A percentile compares a stretch with the other conserved stretches of the same genome.
Evolutionary conservation across 306 rosid species (phyloP).

Genomic region (Geum urbanum): DNA sequence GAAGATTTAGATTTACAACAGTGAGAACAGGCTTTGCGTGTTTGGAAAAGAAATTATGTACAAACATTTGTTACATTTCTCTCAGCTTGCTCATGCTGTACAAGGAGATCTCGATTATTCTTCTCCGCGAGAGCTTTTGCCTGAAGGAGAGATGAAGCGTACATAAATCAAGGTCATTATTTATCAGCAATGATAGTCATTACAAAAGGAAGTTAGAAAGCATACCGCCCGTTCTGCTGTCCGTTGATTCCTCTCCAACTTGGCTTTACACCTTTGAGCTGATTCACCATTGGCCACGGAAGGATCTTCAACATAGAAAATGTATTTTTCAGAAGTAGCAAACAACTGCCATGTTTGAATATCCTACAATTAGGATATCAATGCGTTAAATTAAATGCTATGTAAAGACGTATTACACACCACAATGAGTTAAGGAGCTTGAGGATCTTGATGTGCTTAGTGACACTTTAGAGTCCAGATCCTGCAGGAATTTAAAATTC

Average conservation of each 20-base stretch:
- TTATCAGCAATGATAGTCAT: slow-evolving; percentile 3
- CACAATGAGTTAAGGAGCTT: slow-evolving; percentile 57
- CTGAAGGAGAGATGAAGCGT: slow-evolving; percentile 40
- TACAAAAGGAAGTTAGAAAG: not conserved
- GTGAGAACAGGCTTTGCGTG: slow-evolving; percentile 23
- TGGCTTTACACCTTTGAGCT: slow-evolving; percentile 75
- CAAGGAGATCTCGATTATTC: slow-evolving; percentile 72
- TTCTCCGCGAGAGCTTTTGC: slow-evolving; percentile 91
- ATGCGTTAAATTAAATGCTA: not conserved
- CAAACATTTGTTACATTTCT: slow-evolving; percentile 53
- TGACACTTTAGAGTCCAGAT: slow-evolving; percentile 35
- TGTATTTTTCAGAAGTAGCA: slow-evolving; percentile 6
- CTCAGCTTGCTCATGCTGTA: slow-evolving; percentile 83
- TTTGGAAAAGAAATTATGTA: not conserved
- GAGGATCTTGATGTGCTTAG: slow-evolving; percentile 36
- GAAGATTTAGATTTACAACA: slow-evolving; percentile 27
- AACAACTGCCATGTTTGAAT: not conserved
- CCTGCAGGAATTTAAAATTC: slow-evolving; percentile 25
- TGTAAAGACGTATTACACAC: slow-evolving; percentile 40
- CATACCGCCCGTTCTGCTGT: slow-evolving; percentile 88
- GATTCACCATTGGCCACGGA: slow-evolving; percentile 48
- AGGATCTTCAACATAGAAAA: slow-evolving; percentile 36
- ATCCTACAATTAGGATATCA: not conserved
- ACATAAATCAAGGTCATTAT: slow-evolving; percentile 29
- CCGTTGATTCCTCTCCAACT: slow-evolving; percentile 73